Conservation (phyloP, 2,329 filamentous ascomycete species). For the Stagonosporopsis rhizophila region DNA sequence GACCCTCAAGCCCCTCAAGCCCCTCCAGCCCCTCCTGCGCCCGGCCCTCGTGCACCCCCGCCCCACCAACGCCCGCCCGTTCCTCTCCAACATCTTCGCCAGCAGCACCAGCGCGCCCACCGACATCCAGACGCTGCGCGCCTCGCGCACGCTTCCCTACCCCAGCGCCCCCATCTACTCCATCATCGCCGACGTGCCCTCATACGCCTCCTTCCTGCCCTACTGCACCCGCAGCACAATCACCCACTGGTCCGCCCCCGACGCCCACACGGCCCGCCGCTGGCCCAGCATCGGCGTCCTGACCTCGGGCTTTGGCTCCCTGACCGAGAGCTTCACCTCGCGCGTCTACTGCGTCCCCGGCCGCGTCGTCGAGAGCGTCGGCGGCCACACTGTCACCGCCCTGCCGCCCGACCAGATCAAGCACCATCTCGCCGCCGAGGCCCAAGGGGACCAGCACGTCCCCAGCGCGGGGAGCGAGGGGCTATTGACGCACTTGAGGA, state of each 20-base stretch:
- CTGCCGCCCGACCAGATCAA: constrained; percentile 51
- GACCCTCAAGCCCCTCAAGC: constrained; percentile 23
- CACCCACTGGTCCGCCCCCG: constrained; percentile 71
- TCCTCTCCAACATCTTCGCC: constrained; percentile 56
- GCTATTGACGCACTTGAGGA: constrained; percentile 73
- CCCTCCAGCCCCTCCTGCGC: constrained; percentile 47
- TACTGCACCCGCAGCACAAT: constrained; percentile 83
- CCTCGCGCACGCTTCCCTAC: constrained; percentile 80
- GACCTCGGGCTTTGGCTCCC: constrained; percentile 81
- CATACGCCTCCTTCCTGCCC: constrained; percentile 85
- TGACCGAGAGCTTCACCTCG: constrained; percentile 84
- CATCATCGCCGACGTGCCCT: constrained; percentile 84
- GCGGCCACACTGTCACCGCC: constrained; percentile 62
- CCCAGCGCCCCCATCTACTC: constrained; percentile 73
- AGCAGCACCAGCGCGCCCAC: constrained; percentile 32
- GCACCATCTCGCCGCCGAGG: constrained; percentile 49
- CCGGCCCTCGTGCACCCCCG: constrained; percentile 1
- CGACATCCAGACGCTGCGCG: constrained; percentile 69
- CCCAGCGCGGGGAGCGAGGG: constrained; percentile 17
- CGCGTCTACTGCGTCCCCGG: constrained; percentile 78
- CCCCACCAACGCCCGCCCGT: constrained; percentile 38
- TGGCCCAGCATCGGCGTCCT: constrained; percentile 81
- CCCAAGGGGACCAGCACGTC: background rate
- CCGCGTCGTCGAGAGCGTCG: constrained; percentile 77
- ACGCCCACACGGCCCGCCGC: constrained; percentile 54